Evolutionary conservation across 139 green algal genomes (phyloP), one percentile per base, ranked within the genome.

Genomic region (Chlorella sp.): DNA sequence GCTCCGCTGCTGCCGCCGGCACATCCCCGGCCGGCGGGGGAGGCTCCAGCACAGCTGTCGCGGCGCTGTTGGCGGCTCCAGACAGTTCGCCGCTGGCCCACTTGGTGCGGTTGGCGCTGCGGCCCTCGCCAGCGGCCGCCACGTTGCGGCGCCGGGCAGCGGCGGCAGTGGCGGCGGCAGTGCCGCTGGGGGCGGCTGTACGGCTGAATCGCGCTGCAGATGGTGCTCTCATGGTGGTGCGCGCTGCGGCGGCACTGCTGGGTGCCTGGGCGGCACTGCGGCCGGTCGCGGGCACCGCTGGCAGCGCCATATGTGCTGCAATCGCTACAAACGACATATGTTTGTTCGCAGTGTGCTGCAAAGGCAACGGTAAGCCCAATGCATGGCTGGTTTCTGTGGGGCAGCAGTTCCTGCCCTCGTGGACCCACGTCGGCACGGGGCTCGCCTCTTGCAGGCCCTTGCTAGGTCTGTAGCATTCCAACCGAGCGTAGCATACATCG

Each of bases 91-190:
- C 47, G 30, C 44, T 72, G 0, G 91, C 82, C 92, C 92, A 95
- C 78, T 94, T 92, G 4, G 92, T 92, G 41, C 93, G 85, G 56
- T 95, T 96, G 17, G 92, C 91, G 30, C 89, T 94, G n/a, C 93
- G 86, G 6, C 87, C 81, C 81, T 95, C 93, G 11, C 92, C 92
- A 25, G 82, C 74, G 28, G 80, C 80, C 26, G 76, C 60, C 38
- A 82, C 76, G 13, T 23, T 28, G 28, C 80, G 64, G 30, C 39
- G 80, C 34, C 18, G 32, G 44, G 44, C 44, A 51, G 44, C 9
- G 44, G 51, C 62, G 36, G 23, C 32, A 30, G 28, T 6, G 32
- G 74, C 55, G 21, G 51, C 32, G 5, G 47, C 38, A 34, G 25
- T 20, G 11, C n/a, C 80, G 68, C 68, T 74, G 15, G 76, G 55